phyloP scores from a whole-genome alignment of 2,329 filamentous ascomycete genomes.

The Penicillium sp. region DNA sequence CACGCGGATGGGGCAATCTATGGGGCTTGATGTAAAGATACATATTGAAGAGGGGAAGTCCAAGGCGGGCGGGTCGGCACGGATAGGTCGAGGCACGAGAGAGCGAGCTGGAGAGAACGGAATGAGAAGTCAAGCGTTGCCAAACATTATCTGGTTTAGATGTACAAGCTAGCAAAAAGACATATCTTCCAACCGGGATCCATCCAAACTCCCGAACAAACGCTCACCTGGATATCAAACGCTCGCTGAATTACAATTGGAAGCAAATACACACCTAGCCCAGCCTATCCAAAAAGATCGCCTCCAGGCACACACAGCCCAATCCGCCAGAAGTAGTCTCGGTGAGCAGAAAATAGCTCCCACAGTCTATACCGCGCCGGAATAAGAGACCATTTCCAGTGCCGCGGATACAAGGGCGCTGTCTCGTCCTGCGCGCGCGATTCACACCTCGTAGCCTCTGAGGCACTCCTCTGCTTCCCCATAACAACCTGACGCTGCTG shows the following conservation, averaged over 20 bases:
- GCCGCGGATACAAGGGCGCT: slow-evolving; percentile 6
- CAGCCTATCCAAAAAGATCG: slow-evolving; percentile 30
- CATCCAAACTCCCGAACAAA: not conserved
- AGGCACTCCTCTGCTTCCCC: slow-evolving; percentile 26
- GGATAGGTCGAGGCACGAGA: no score
- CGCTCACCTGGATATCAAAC: not conserved
- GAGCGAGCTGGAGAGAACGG: no score
- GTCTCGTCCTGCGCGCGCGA: slow-evolving; percentile 34
- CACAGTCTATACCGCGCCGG: slow-evolving; percentile 73
- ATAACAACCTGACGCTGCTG: slow-evolving; percentile 11
- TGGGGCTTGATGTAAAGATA: no score
- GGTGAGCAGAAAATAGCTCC: slow-evolving; percentile 89
- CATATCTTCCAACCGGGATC: no score
- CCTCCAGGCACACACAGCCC: slow-evolving; percentile 86
- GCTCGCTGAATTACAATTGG: not conserved
- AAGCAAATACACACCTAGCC: not conserved
- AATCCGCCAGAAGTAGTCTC: slow-evolving; percentile 95
- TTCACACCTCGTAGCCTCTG: slow-evolving; percentile 18
- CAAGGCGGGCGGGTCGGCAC: no score
- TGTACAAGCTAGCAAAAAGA: no score
- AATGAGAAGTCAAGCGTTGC: no score
- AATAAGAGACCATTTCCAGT: slow-evolving; percentile 27
- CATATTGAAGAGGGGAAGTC: no score
- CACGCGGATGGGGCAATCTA: no score
- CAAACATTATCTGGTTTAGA: no score